Conservation (phyloP, 176 grass and related monocot species). For the Paspalum notatum region DNA sequence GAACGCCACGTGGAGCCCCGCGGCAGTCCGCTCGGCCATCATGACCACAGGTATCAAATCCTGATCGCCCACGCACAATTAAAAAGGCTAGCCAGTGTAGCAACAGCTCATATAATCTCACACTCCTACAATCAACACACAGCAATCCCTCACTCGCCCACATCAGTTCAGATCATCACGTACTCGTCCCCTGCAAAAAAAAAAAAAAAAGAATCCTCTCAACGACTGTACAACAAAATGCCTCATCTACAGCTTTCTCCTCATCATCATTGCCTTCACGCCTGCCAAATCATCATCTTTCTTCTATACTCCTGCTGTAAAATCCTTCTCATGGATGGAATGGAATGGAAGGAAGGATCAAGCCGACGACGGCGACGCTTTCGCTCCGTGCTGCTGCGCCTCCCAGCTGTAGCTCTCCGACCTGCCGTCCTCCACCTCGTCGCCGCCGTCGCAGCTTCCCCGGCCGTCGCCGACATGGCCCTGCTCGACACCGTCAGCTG, state of each 20-base stretch:
- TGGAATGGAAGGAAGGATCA: neutral
- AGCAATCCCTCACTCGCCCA: neutral
- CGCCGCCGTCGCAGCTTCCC: constrained; percentile 58
- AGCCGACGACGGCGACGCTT: constrained; percentile 2
- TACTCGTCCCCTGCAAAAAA: neutral
- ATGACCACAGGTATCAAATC: constrained; percentile 57
- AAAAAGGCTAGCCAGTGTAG: neutral
- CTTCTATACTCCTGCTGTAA: neutral
- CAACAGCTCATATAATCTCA: constrained; percentile 4
- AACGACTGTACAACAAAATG: constrained; percentile 44
- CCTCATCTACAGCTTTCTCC: constrained; percentile 6
- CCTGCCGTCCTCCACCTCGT: constrained; percentile 55
- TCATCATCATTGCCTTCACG: neutral
- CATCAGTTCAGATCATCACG: constrained; percentile 8
- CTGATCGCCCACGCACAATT: too few relatives aligned
- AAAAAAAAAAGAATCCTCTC: constrained; percentile 31
- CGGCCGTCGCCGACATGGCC: constrained; percentile 46
- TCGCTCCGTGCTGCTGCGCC: constrained; percentile 31
- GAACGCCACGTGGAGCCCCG: constrained; percentile 70
- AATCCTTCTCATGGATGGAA: neutral
- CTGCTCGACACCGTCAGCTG: constrained; percentile 55
- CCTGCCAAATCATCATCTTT: neutral
- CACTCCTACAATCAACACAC: too few relatives aligned
- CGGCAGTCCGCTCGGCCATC: constrained; percentile 68
- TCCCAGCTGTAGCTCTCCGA: constrained; percentile 73